phyloP scores from a whole-genome alignment of 805 yeast genomes.

The Tetrapisispora nanseiensis region DNA sequence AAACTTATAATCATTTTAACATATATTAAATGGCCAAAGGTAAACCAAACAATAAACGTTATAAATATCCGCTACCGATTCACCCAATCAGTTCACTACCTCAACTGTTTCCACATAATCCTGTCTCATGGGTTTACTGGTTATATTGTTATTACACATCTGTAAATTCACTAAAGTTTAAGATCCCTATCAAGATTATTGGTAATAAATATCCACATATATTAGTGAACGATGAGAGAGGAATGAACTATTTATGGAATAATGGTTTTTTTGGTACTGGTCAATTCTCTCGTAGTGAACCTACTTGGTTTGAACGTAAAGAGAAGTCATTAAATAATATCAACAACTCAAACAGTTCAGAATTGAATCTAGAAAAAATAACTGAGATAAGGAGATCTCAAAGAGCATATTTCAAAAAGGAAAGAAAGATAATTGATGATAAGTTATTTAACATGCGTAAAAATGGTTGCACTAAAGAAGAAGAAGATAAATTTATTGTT shows the following conservation, averaged over 20 bases:
- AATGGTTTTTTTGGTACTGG: constrained; percentile 95
- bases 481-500: constrained; percentile 25
- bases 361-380: constrained; percentile 57
- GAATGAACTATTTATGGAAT: constrained; percentile 59
- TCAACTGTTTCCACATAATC: constrained; percentile 50
- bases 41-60: constrained; percentile 23
- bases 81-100: constrained; percentile 40
- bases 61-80: constrained; percentile 52
- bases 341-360: constrained; percentile 18
- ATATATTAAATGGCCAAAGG: constrained; percentile 29
- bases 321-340: constrained; percentile 25
- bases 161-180: constrained; percentile 11
- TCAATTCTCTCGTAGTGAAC: constrained; percentile 77
- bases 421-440: constrained; percentile 52
- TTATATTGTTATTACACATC: constrained; percentile 27
- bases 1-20: neutral
- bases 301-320: constrained; percentile 52
- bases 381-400: constrained; percentile 64
- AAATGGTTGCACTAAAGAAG: constrained; percentile 24
- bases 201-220: constrained; percentile 27
- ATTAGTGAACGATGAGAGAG: constrained; percentile 32
- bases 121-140: constrained; percentile 51
- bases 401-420: constrained; percentile 59
- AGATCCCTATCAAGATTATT: constrained; percentile 26
- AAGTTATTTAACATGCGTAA: constrained; percentile 35